Percentiles rank a stretch among this genome's conserved stretches.
Evolutionary conservation across 225 moss, liverwort and hornwort genomes (phyloP).

Genomic region (Polytrichum commune): DNA sequence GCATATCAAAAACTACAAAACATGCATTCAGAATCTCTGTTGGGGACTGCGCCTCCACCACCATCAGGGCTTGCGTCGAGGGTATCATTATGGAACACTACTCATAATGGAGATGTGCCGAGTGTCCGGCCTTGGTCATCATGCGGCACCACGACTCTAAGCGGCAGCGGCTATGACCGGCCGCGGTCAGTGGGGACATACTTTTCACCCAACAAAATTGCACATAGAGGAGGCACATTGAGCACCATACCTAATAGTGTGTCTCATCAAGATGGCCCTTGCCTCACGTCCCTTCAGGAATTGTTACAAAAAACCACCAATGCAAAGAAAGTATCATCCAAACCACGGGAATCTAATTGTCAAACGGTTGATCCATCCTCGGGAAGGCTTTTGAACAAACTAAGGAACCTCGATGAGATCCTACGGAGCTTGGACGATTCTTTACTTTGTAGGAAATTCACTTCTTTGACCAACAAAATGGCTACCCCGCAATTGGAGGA

Average conservation of each 20-base stretch:
- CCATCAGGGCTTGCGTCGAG: not conserved
- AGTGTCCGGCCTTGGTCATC: not conserved
- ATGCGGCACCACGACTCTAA: not conserved
- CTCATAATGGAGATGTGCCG: not conserved
- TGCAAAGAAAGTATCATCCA: not conserved
- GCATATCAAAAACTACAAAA: constrained; percentile 34
- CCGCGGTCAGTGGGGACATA: constrained; percentile 1
- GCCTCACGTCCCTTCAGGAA: constrained; percentile 16
- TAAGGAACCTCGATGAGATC: constrained; percentile 45
- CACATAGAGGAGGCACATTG: constrained; percentile 5
- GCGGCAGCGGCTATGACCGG: not conserved
- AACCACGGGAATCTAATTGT: constrained; percentile 3
- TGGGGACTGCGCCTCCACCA: not conserved
- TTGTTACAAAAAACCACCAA: constrained; percentile 7
- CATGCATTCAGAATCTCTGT: constrained; percentile 15
- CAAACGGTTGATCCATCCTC: constrained; percentile 22
- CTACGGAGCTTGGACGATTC: constrained; percentile 41
- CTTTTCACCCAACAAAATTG: constrained; percentile 26
- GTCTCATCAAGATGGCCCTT: constrained; percentile 1
- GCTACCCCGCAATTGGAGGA: not conserved
- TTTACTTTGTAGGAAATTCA: constrained; percentile 15
- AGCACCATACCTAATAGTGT: constrained; percentile 20
- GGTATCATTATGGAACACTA: not conserved
- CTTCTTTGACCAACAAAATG: not conserved
- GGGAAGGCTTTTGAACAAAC: constrained; percentile 35